Percentiles rank a stretch among this genome's conserved stretches.
phyloP scores from a whole-genome alignment of 768 basidiomycete genomes.

The Cyclocybe aegerita region DNA sequence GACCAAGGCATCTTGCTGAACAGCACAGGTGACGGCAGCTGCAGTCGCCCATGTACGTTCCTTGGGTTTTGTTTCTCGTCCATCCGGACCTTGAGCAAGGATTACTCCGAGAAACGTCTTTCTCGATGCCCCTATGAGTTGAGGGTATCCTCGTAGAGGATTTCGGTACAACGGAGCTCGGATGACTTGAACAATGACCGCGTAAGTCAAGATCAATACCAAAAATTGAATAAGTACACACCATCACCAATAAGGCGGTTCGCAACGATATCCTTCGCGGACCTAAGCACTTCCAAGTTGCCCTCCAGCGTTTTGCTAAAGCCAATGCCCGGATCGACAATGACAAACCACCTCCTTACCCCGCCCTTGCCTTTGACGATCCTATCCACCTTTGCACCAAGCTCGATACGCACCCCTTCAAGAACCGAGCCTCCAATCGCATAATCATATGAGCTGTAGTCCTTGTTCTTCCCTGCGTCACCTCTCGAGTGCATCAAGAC shows the following conservation, averaged over 20 bases:
- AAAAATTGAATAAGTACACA: neutral
- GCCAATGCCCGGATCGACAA: conserved; percentile 91
- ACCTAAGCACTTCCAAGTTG: conserved; percentile 68
- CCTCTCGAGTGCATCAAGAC: conserved; percentile 95
- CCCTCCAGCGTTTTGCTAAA: conserved; percentile 86
- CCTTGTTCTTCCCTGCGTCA: conserved; percentile 74
- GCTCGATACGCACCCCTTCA: conserved; percentile 67
- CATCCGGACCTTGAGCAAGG: conserved; percentile 48
- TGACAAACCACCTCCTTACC: conserved; percentile 82
- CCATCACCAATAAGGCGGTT: conserved; percentile 29
- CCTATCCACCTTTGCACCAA: conserved; percentile 63
- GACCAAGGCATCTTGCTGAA: conserved; percentile 70
- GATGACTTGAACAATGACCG: neutral
- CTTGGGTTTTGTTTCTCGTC: conserved; percentile 55
- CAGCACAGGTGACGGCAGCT: conserved; percentile 68
- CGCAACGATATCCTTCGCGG: conserved; percentile 45
- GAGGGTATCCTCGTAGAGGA: conserved; percentile 56
- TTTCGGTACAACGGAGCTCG: conserved; percentile 31
- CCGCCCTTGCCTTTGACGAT: conserved; percentile 71
- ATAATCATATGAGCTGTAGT: conserved; percentile 49
- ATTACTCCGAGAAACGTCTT: conserved; percentile 83
- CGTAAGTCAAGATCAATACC: too few species aligned
- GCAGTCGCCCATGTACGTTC: conserved; percentile 82
- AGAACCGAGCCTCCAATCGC: conserved; percentile 48
- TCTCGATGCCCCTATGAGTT: conserved; percentile 75